A percentile compares a stretch with the other conserved stretches of the same genome.
Evolutionary conservation across 2,329 filamentous ascomycete genomes (phyloP).

Genomic region (Colletotrichum sp.): DNA sequence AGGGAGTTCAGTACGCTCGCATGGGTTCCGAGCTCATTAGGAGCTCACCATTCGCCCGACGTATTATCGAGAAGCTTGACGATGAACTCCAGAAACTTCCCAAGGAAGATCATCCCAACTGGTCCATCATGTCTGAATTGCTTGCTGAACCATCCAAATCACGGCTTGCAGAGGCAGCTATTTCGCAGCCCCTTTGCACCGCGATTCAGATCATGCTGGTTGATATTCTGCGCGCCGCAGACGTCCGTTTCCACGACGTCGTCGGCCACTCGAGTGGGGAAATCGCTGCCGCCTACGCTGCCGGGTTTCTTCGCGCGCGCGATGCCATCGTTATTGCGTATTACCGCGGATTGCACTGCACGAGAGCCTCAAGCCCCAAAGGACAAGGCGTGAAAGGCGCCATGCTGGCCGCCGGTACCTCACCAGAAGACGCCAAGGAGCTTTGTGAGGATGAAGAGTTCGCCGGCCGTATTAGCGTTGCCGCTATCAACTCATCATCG

Average conservation of each 20-base stretch:
- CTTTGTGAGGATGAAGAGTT: conserved; percentile 5
- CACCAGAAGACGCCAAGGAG: conserved; percentile 18
- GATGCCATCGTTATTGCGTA: conserved; percentile 31
- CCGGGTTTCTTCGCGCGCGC: conserved; percentile 38
- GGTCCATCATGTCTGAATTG: conserved; percentile 30
- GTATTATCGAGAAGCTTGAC: conserved; percentile 27
- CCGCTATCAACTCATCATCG: conserved; percentile 26
- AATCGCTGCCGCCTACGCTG: conserved; percentile 55
- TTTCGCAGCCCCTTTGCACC: conserved; percentile 19
- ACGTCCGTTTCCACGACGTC: conserved; percentile 37
- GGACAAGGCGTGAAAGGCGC: conserved; percentile 15
- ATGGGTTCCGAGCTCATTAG: conserved; percentile 27
- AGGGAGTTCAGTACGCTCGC: conserved; percentile 33
- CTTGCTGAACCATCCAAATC: conserved; percentile 18
- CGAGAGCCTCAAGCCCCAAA: background rate
- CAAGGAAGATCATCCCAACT: conserved; percentile 25
- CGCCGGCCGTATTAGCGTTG: conserved; percentile 25
- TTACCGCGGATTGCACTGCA: conserved; percentile 22
- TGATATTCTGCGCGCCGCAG: conserved; percentile 30
- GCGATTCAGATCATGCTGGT: conserved; percentile 28
- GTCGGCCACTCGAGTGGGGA: conserved; percentile 57
- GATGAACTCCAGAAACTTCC: conserved; percentile 20
- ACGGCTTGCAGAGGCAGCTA: conserved; percentile 23
- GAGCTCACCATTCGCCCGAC: conserved; percentile 1
- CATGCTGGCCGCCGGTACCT: conserved; percentile 29